phyloP scores from a whole-genome alignment of 192 early-diverging fungal genomes.

The Entrophospora sp. region DNA sequence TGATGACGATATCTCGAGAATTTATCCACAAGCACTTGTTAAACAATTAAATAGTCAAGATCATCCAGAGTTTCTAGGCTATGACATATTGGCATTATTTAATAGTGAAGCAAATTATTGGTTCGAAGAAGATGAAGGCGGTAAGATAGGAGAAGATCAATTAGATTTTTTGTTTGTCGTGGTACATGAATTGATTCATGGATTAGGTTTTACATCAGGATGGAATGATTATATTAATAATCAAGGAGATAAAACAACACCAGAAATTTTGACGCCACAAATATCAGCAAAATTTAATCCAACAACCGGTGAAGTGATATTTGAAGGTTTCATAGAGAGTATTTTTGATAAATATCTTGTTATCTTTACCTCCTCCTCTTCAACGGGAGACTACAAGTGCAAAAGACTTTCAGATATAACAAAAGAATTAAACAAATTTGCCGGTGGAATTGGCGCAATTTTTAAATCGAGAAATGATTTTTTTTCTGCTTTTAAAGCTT shows the following conservation, averaged over 20 bases:
- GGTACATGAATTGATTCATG: conserved; percentile 36
- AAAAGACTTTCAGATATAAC: neutral
- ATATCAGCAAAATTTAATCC: neutral
- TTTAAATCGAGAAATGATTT: neutral
- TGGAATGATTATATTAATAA: conserved; percentile 22
- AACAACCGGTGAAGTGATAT: neutral
- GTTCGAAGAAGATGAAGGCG: conserved; percentile 26
- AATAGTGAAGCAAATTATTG: conserved; percentile 29
- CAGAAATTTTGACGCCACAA: conserved; percentile 22
- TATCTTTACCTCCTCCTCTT: neutral
- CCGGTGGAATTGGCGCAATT: neutral
- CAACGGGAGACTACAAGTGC: too few species aligned
- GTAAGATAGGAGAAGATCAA: conserved; percentile 21
- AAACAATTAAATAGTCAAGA: conserved; percentile 27
- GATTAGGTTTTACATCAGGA: conserved; percentile 33
- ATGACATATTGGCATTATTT: conserved; percentile 33
- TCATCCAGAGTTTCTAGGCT: conserved; percentile 14
- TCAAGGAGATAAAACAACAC: neutral
- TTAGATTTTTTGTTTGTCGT: conserved; percentile 30
- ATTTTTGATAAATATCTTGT: conserved; percentile 20
- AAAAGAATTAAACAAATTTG: neutral
- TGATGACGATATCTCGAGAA: conserved; percentile 23
- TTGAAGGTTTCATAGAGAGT: conserved; percentile 18
- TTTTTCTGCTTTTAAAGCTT: neutral
- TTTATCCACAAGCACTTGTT: conserved; percentile 35